These are phyloP conservation scores for Sporothrix brasiliensis DNA, from an alignment of 2,329 filamentous ascomycete genomes.

Conservation along the genomic window DNA sequence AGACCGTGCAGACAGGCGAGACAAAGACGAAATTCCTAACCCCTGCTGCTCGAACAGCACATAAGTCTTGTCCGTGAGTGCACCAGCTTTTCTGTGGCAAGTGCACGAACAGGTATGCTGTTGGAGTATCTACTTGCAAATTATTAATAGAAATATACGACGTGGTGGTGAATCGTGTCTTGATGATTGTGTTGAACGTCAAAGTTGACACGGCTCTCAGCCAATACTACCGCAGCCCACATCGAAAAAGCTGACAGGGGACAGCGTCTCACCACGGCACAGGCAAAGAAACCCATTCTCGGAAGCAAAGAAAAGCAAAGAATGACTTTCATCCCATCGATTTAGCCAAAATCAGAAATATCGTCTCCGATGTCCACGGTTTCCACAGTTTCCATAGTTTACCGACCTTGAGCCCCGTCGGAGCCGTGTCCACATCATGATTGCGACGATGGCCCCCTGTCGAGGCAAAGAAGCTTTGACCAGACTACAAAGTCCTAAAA, in stretches of 20 bases:
- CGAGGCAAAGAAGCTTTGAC: background rate
- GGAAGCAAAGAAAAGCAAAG: background rate
- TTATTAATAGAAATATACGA: constrained; percentile 4
- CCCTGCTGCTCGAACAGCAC: constrained; percentile 8
- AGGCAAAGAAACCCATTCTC: background rate
- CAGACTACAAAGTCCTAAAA: background rate
- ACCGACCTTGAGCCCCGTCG: background rate
- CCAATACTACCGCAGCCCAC: background rate
- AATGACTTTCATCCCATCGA: background rate
- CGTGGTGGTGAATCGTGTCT: background rate
- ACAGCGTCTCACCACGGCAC: background rate
- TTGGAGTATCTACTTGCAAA: background rate
- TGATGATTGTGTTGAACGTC: background rate
- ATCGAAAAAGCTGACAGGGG: background rate
- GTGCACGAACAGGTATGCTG: background rate
- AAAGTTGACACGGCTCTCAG: no score
- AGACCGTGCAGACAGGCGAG: background rate
- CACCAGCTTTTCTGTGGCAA: background rate
- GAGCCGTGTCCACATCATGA: background rate
- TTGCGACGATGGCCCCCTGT: background rate
- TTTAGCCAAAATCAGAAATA: background rate
- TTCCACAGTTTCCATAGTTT: background rate
- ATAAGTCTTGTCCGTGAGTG: background rate
- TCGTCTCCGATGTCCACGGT: background rate
- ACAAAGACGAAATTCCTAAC: no score